Evolutionary conservation across 2,329 filamentous ascomycete genomes (phyloP).

Genomic region (Botrytis cinerea): DNA sequence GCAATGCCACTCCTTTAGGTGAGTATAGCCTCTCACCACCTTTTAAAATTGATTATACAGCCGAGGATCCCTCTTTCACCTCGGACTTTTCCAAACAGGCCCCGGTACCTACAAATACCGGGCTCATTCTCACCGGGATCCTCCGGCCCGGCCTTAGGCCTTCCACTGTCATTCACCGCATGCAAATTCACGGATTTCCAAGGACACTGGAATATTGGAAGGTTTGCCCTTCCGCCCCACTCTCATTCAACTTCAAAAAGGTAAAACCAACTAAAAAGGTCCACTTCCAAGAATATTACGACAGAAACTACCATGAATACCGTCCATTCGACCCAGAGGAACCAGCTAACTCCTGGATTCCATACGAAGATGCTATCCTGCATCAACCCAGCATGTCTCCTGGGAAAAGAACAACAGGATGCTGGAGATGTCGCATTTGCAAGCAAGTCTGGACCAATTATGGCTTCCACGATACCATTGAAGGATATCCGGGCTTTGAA

Average conservation of each 20-base stretch:
- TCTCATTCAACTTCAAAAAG: background rate
- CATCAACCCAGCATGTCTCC: background rate
- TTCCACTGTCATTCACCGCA: background rate
- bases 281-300: background rate
- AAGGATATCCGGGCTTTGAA: background rate
- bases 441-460: background rate
- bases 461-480: background rate
- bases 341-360: background rate
- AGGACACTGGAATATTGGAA: conserved; percentile 5
- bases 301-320: background rate
- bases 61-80: background rate
- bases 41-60: background rate
- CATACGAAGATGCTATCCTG: background rate
- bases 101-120: background rate
- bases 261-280: background rate
- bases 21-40: background rate
- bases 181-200: background rate
- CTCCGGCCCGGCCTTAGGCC: conserved; percentile 1
- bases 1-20: background rate
- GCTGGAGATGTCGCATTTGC: background rate
- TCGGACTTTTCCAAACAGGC: background rate
- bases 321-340: background rate
- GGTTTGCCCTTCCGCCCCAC: background rate
- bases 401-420: rapidly evolving
- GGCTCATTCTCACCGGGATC: background rate